phyloP scores from a whole-genome alignment of 805 yeast genomes.

The Nakazawaea sp. region DNA sequence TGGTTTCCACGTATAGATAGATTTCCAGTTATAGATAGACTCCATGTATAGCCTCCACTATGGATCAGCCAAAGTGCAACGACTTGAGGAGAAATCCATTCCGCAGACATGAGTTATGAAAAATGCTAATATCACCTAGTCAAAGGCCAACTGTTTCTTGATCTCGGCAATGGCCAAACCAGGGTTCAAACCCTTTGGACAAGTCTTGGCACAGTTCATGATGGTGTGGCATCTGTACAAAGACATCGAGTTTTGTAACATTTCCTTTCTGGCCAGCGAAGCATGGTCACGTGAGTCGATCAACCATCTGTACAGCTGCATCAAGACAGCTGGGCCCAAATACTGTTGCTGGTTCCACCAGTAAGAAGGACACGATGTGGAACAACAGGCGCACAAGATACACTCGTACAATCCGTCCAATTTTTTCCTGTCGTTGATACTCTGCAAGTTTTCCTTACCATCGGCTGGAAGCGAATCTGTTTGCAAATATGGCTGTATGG shows the following conservation, averaged over 20 bases:
- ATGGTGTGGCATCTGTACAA: slow-evolving; percentile 98
- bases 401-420: slow-evolving; percentile 97
- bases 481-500: slow-evolving; percentile 95
- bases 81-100: no score
- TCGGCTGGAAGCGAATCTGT: slow-evolving; percentile 74
- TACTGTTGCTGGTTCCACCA: slow-evolving; percentile 99
- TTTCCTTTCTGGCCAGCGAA: slow-evolving; percentile 67
- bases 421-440: slow-evolving; percentile 89
- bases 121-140: no score
- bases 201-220: slow-evolving; percentile 96
- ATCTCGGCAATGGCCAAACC: slow-evolving; percentile 96
- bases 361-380: slow-evolving; percentile 97
- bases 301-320: slow-evolving; percentile 99
- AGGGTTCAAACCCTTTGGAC: slow-evolving; percentile 98
- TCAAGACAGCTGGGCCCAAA: slow-evolving; percentile 96
- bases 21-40: no score
- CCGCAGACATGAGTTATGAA: no score
- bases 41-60: no score
- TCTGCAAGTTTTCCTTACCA: slow-evolving; percentile 89
- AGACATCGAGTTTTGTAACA: slow-evolving; percentile 95
- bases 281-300: slow-evolving; percentile 96
- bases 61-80: no score
- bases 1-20: no score
- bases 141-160: slow-evolving; percentile 87
- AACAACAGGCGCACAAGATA: slow-evolving; percentile 97